Percentiles rank a stretch among this genome's conserved stretches.
Conservation (phyloP, 331 rosid species). For the Malus hybrid region DNA sequence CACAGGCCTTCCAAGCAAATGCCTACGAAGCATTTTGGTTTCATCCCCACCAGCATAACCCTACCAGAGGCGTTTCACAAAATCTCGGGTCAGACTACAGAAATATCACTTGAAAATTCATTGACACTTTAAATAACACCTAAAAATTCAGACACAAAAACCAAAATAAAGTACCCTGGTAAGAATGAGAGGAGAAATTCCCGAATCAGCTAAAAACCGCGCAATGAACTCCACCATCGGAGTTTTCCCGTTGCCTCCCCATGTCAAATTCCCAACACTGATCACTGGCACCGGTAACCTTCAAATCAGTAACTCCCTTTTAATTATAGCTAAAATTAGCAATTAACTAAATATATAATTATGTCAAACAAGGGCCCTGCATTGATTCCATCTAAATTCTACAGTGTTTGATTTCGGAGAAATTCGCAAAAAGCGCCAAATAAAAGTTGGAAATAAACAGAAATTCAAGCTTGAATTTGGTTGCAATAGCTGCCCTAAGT, state of each 20-base stretch:
- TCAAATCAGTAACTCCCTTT: not conserved
- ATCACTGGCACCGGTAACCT: slow-evolving; percentile 72
- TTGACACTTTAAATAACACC: not conserved
- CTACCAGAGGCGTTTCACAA: slow-evolving; percentile 30
- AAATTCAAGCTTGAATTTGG: not conserved
- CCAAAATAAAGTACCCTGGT: slow-evolving; percentile 51
- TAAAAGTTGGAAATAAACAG: not conserved
- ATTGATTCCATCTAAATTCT: not conserved
- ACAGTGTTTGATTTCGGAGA: not conserved
- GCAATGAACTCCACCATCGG: slow-evolving; percentile 95
- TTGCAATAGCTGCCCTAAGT: not conserved
- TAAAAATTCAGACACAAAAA: not conserved
- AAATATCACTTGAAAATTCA: not conserved
- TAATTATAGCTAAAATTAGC: not conserved
- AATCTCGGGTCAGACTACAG: not conserved
- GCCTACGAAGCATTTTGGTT: slow-evolving; percentile 79
- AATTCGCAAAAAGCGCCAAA: not conserved
- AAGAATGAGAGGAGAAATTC: slow-evolving; percentile 75
- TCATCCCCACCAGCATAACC: slow-evolving; percentile 98
- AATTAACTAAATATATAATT: not conserved
- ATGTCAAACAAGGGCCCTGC: not conserved
- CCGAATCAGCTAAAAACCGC: slow-evolving; percentile 38
- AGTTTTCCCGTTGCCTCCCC: slow-evolving; percentile 99
- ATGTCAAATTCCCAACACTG: slow-evolving; percentile 85
- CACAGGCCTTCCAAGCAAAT: slow-evolving; percentile 49